Conservation (phyloP, 2,329 filamentous ascomycete species). For the Sarocladium kiliense region DNA sequence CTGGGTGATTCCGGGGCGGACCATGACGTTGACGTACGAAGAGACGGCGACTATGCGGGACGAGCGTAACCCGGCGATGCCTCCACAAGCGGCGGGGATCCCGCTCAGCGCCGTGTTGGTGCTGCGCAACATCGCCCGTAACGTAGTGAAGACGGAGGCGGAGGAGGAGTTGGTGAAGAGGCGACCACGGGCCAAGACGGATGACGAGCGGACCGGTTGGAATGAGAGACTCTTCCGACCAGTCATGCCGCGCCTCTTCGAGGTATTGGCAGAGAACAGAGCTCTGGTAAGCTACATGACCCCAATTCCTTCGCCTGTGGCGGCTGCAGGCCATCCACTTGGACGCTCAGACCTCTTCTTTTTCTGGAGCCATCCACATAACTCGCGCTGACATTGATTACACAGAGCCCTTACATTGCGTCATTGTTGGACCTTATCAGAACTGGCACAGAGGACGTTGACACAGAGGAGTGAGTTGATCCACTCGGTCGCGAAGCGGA, state of each 20-base stretch:
- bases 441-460: background rate
- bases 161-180: slow-evolving; percentile 43
- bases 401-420: slow-evolving; percentile 34
- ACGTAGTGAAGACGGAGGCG: slow-evolving; percentile 55
- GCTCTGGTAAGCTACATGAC: slow-evolving; percentile 42
- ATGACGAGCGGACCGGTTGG: slow-evolving; percentile 51
- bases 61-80: slow-evolving; percentile 52
- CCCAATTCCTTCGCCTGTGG: background rate
- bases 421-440: slow-evolving; percentile 33
- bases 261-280: slow-evolving; percentile 65
- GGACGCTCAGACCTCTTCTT: background rate
- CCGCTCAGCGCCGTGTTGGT: slow-evolving; percentile 75
- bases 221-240: slow-evolving; percentile 65
- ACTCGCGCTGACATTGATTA: background rate
- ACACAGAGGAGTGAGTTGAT: slow-evolving; percentile 5
- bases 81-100: slow-evolving; percentile 65
- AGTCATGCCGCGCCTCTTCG: slow-evolving; percentile 58
- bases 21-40: slow-evolving; percentile 48
- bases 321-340: background rate
- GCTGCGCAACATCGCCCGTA: slow-evolving; percentile 70
- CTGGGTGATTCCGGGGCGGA: slow-evolving; percentile 52
- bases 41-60: slow-evolving; percentile 52
- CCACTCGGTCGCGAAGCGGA: background rate
- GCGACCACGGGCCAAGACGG: slow-evolving; percentile 31
- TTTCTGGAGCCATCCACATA: background rate